Base-by-base conservation (phyloP, 148 eudicot species). In the Arbutus unedo region DNA sequence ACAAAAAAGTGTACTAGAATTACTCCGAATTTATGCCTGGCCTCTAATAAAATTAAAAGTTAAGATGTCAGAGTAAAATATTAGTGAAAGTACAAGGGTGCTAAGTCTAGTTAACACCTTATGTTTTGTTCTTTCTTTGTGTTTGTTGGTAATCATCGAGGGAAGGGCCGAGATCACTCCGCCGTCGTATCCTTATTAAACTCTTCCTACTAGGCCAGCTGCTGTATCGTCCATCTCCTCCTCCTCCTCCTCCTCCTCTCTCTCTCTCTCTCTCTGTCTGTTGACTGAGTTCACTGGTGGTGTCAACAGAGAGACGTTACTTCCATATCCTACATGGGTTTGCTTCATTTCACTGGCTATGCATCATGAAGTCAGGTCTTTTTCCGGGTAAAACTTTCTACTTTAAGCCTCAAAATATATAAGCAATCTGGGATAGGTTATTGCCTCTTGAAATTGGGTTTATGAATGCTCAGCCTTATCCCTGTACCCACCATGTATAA, bases 381-480 rank as follows among this genome's bases (percentile, higher is more conserved):
- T 79, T 79, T 64, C 23, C 60, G 47, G 82, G 82, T 79, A 79
- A 79, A 66, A 43, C 11, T 67, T 21, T 0, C 5, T 18, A 4
- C 13, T 60, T n/a, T 31, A 31, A 31, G 51, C 47, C 71, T 59
- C 54, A 79, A 31, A 31, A 31, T 31, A 31, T 0, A 54, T 78
- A 11, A 79, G 47, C 55, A 21, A 23, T 59, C 6, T 9, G 31
- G 57, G 41, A 11, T 1, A 64, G 16, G 14, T 53, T 54, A 31
- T 4, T 77, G 59, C 31, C 64, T 48, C 56, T 72, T 79, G 53
- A 45, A 60, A n/a, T 60, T 60, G 50, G 41, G 14, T 11, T n/a
- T 10, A 2, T 59, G 70, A 10, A 64, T 14, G 23, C 43, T 8
- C 14, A 64, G 70, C 41, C 70, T 9, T 8, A 62, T 23, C 31